These are phyloP conservation scores for Fomitopsis serialis DNA, from an alignment of 768 basidiomycete genomes.

Conservation along the genomic window DNA sequence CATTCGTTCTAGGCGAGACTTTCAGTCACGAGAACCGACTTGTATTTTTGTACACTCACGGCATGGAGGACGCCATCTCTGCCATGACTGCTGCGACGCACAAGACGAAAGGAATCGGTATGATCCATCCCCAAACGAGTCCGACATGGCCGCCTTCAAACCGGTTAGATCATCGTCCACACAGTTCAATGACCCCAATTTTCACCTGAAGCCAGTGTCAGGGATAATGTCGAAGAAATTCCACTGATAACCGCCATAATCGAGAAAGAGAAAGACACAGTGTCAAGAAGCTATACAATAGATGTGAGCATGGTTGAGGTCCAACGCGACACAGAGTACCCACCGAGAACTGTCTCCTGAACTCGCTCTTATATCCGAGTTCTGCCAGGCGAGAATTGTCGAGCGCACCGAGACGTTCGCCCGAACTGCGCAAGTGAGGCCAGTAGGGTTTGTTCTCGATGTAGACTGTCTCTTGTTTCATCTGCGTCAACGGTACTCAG, in stretches of 20 bases:
- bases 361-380: conserved; percentile 68
- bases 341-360: conserved; percentile 69
- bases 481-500: too few species aligned
- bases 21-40: neutral
- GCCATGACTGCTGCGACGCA: conserved; percentile 65
- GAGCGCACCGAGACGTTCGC: neutral
- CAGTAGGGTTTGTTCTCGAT: neutral
- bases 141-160: conserved; percentile 63
- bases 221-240: conserved; percentile 58
- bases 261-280: conserved; percentile 59
- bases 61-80: conserved; percentile 69
- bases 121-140: conserved; percentile 72
- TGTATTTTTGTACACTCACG: conserved; percentile 37
- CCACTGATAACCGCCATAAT: conserved; percentile 71
- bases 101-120: conserved; percentile 63
- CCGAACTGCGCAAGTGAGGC: neutral
- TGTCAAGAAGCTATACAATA: conserved; percentile 45
- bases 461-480: too few species aligned
- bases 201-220: conserved; percentile 52
- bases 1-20: conserved; percentile 53
- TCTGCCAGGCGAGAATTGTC: conserved; percentile 57
- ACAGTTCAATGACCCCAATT: neutral
- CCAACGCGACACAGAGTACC: conserved; percentile 12
- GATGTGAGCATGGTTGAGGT: neutral
- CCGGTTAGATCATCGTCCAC: neutral